Evolutionary conservation across 106 monocot species (phyloP).

Genomic region (Apostasia ramifera): DNA sequence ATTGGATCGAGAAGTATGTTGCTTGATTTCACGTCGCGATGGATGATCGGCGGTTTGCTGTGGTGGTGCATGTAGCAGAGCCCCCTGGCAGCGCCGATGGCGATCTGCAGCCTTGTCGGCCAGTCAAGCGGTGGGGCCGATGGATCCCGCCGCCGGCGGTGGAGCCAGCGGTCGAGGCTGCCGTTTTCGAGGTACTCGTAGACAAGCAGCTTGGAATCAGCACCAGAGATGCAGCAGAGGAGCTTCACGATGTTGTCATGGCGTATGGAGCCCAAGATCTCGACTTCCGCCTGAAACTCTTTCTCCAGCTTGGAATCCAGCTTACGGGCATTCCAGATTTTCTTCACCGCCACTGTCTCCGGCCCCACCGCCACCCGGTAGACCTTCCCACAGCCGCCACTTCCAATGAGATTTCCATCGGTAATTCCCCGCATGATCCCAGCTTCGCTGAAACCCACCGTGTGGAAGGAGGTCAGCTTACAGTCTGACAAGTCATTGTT

Average conservation of each 20-base stretch:
- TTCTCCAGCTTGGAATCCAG: slow-evolving; percentile 18
- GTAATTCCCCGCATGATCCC: slow-evolving; percentile 28
- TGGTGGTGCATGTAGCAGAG: slow-evolving; percentile 60
- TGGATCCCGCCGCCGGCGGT: neutral
- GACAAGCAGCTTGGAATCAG: slow-evolving; percentile 56
- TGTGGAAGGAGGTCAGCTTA: slow-evolving; percentile 47
- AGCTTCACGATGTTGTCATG: slow-evolving; percentile 82
- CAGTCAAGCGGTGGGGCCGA: slow-evolving; percentile 22
- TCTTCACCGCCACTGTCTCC: slow-evolving; percentile 40
- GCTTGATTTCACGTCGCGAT: slow-evolving; percentile 55
- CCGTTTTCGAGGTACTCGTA: slow-evolving; percentile 85
- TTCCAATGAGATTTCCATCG: slow-evolving; percentile 33
- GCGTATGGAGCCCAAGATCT: slow-evolving; percentile 38
- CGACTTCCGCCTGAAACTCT: slow-evolving; percentile 38
- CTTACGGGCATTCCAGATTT: slow-evolving; percentile 22
- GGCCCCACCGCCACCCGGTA: slow-evolving; percentile 15
- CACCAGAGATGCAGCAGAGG: slow-evolving; percentile 54
- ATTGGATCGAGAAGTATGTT: slow-evolving; percentile 47
- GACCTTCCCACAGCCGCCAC: slow-evolving; percentile 40
- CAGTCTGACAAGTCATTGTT: slow-evolving; percentile 9
- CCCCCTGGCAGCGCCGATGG: slow-evolving; percentile 34
- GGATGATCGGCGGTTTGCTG: slow-evolving; percentile 32
- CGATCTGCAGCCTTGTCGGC: slow-evolving; percentile 38
- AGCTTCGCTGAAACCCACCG: slow-evolving; percentile 27
- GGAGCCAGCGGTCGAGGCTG: slow-evolving; percentile 63